Percentiles rank a stretch among this genome's conserved stretches.
Evolutionary conservation across 176 grass and related monocot genomes (phyloP).

Genomic region (Puccinellia tenuiflora): DNA sequence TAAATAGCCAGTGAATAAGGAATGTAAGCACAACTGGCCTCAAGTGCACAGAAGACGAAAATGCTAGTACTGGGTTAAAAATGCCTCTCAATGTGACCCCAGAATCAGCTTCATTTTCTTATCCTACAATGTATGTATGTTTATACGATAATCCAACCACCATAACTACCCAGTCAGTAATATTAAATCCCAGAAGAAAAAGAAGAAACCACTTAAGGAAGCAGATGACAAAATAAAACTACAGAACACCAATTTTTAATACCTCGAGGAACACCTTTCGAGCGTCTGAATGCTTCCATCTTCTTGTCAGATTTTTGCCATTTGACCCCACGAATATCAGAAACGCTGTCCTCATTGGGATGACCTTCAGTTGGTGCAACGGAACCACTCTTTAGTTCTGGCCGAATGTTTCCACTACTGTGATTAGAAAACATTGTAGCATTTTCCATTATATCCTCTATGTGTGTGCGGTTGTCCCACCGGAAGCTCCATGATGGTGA

Average conservation of each 20-base stretch:
- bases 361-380: conserved; percentile 23
- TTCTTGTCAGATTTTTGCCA: conserved; percentile 32
- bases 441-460: conserved; percentile 49
- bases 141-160: conserved; percentile 6
- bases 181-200: neutral
- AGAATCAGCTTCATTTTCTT: neutral
- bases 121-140: neutral
- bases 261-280: conserved; percentile 33
- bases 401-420: conserved; percentile 24
- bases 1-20: neutral
- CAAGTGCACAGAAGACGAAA: neutral
- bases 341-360: conserved; percentile 5
- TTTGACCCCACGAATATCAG: conserved; percentile 20
- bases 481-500: conserved; percentile 72
- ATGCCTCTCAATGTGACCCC: neutral
- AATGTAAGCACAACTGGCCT: neutral
- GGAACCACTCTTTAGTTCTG: conserved; percentile 35
- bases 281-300: conserved; percentile 31
- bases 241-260: neutral
- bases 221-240: neutral
- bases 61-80: neutral
- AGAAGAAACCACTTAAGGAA: neutral
- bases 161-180: neutral
- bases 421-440: conserved; percentile 18
- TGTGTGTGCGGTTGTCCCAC: conserved; percentile 66